Evolutionary conservation across 2,329 filamentous ascomycete species (phyloP).

Genomic region (Fusarium napiforme): DNA sequence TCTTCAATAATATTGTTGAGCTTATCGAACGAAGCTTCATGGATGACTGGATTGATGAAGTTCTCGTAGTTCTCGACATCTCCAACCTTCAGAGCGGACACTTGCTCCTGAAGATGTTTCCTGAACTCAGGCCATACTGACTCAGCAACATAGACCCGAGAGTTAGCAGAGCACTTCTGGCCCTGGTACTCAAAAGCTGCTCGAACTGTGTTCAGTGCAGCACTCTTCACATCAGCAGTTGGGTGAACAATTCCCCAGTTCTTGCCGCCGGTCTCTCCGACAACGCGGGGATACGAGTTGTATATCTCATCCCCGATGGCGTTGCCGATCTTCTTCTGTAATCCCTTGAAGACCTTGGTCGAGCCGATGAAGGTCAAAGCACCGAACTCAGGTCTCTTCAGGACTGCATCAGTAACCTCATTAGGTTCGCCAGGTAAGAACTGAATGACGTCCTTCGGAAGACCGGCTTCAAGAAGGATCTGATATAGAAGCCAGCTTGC

Average conservation of each 20-base stretch:
- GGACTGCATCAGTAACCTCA: slow-evolving; percentile 48
- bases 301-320: slow-evolving; percentile 46
- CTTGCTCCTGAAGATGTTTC: slow-evolving; percentile 48
- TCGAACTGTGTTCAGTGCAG: slow-evolving; percentile 27
- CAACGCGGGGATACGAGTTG: slow-evolving; percentile 55
- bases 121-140: slow-evolving; percentile 41
- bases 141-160: slow-evolving; percentile 40
- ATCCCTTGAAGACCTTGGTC: slow-evolving; percentile 50
- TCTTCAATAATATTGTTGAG: slow-evolving; percentile 55
- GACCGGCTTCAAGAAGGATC: slow-evolving; percentile 54
- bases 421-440: slow-evolving; percentile 53
- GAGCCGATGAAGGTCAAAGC: slow-evolving; percentile 54
- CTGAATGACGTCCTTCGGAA: slow-evolving; percentile 53
- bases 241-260: slow-evolving; percentile 63
- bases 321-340: slow-evolving; percentile 49
- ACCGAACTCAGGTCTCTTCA: slow-evolving; percentile 51
- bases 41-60: slow-evolving; percentile 63
- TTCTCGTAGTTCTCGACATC: slow-evolving; percentile 53
- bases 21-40: slow-evolving; percentile 56
- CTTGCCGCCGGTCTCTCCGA: slow-evolving; percentile 64
- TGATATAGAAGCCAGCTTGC: slow-evolving; percentile 51
- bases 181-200: slow-evolving; percentile 35
- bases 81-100: slow-evolving; percentile 49
- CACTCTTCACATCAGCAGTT: slow-evolving; percentile 28
- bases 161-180: slow-evolving; percentile 35